These are phyloP conservation scores for Orbilia javanica DNA, from an alignment of 2,329 filamentous ascomycete species.

Conservation along the genomic window DNA sequence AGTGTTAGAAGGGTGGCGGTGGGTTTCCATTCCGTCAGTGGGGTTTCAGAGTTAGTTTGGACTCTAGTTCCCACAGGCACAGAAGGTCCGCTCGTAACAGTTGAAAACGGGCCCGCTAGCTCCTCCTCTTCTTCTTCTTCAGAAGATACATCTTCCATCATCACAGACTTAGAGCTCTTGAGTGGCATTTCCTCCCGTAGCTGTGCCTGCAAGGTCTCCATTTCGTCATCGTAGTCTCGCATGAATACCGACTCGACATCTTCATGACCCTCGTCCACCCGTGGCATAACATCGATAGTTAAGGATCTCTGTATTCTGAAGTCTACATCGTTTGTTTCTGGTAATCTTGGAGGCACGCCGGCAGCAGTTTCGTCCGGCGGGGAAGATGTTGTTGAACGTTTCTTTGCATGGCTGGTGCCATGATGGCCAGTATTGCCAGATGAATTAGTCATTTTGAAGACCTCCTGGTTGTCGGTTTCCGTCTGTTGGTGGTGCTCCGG, in stretches of 20 bases:
- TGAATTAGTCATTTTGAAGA: conserved; percentile 14
- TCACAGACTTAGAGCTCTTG: conserved; percentile 41
- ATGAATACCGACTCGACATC: conserved; percentile 55
- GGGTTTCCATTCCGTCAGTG: conserved; percentile 27
- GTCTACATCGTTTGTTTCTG: conserved; percentile 37
- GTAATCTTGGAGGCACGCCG: conserved; percentile 50
- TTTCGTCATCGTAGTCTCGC: conserved; percentile 56
- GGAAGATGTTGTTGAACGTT: conserved; percentile 54
- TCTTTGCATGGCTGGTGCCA: conserved; percentile 46
- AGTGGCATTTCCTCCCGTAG: conserved; percentile 51
- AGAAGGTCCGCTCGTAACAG: background rate
- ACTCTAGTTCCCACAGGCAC: background rate
- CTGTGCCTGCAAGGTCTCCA: conserved; percentile 50
- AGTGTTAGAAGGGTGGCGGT: conserved; percentile 43
- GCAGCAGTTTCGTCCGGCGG: conserved; percentile 54
- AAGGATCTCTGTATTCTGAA: conserved; percentile 44
- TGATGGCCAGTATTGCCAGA: background rate
- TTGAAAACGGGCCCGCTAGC: background rate
- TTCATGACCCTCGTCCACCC: conserved; percentile 47
- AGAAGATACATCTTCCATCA: conserved; percentile 45
- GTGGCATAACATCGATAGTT: conserved; percentile 56
- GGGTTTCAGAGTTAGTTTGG: conserved; percentile 4
- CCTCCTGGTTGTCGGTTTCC: conserved; percentile 8
- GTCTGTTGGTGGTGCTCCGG: background rate
- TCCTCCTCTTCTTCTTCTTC: conserved; percentile 42